Conservation (phyloP, 2,329 filamentous ascomycete species). For the Trichoderma sp. region DNA sequence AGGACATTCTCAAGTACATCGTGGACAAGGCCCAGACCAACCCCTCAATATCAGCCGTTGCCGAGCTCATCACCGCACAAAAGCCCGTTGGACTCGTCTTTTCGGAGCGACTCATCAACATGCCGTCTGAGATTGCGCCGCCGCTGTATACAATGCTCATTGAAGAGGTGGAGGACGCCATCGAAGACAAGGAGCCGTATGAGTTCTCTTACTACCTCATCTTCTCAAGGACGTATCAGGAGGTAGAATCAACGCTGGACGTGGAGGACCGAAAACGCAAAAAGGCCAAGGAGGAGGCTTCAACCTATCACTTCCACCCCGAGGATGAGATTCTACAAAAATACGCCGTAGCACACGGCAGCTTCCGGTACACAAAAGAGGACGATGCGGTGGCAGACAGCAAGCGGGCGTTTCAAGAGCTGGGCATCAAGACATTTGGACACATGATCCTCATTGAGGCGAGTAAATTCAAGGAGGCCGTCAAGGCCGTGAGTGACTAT, state of each 20-base stretch:
- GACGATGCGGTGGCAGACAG: slow-evolving; percentile 82
- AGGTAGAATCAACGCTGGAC: slow-evolving; percentile 79
- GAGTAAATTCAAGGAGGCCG: slow-evolving; percentile 69
- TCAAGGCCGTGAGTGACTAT: slow-evolving; percentile 74
- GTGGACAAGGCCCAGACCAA: slow-evolving; percentile 53
- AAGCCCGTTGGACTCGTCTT: slow-evolving; percentile 78
- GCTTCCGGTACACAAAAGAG: slow-evolving; percentile 76
- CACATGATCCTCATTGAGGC: slow-evolving; percentile 86
- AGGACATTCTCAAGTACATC: slow-evolving; percentile 71
- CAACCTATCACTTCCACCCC: slow-evolving; percentile 87
- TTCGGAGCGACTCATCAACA: slow-evolving; percentile 93
- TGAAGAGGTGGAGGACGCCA: slow-evolving; percentile 84
- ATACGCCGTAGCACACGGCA: slow-evolving; percentile 67
- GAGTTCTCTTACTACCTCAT: slow-evolving; percentile 91
- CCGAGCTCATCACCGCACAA: slow-evolving; percentile 51
- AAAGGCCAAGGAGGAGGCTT: slow-evolving; percentile 59
- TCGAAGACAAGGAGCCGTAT: slow-evolving; percentile 90
- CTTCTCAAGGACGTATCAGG: slow-evolving; percentile 86
- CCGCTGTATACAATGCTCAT: slow-evolving; percentile 93
- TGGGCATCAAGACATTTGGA: slow-evolving; percentile 81
- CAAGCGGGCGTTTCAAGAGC: slow-evolving; percentile 90
- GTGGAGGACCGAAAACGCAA: slow-evolving; percentile 60
- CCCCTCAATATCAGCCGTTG: slow-evolving; percentile 55
- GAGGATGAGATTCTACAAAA: slow-evolving; percentile 89
- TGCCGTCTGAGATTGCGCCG: slow-evolving; percentile 88